Evolutionary conservation across 2,329 filamentous ascomycete species (phyloP), one percentile per base, ranked within the genome.

Genomic region (Helotiales sp.): DNA sequence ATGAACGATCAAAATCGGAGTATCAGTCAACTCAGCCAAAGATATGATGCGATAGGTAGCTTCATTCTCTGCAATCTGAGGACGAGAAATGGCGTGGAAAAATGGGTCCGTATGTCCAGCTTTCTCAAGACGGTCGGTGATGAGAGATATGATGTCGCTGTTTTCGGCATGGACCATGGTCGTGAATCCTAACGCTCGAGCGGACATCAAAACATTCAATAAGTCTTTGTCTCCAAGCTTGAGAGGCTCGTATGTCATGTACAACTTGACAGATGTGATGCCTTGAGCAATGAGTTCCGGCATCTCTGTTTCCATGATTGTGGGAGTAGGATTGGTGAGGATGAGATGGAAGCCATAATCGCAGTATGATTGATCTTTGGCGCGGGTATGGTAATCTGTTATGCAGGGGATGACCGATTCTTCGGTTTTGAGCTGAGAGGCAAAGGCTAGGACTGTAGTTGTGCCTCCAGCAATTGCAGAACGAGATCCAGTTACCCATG

Each of bases 371-470:
- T 79, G 76, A 13, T 71, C 74, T 1, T 57, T 62, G 0, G 81
- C 76, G 17, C 75, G 72, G 4, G 66, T 66, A 55, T 82, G 77
- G 50, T 81, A 79, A n/a, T 75, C 73, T 47, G 75, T 69, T 1
- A 85, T 66, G 0, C 77, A 77, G 1, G 74, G 70, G 19, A 79
- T 69, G 2, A 84, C 68, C 1, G 75, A 78, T 6, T 73, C 70
- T 15, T 80, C 73, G 1, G 69, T 63, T n/a, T 77, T 77, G 36
- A 74, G 71, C 66, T 85, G 81, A 3, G 78, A 76, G 0, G 82
- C 83, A 68, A 87, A 86, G 0, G 81, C 75, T 7, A 86, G 70
- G 13, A 86, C 73, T 0, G 83, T 85, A 0, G 83, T 86, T 4
- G 78, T 85, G 24, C 82, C 82, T 8, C 83, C 82, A 2, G 81